These are phyloP conservation scores for Carex cristatella DNA, from an alignment of 176 grass and related monocot species.

Conservation along the genomic window DNA sequence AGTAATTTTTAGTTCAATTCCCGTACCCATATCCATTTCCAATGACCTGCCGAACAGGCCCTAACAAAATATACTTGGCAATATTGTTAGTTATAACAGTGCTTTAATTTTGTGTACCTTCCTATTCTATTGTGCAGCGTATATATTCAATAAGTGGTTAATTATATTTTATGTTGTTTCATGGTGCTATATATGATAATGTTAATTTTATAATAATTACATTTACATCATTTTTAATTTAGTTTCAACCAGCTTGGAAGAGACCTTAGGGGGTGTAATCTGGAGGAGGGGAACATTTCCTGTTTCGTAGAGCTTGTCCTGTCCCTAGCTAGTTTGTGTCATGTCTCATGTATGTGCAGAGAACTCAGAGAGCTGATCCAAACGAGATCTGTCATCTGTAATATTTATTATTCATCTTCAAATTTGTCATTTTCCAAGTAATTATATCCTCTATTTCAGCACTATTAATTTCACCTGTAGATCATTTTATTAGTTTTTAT, in stretches of 20 bases:
- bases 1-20: too few species aligned
- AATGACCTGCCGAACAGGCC: too few species aligned
- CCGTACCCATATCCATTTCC: too few species aligned
- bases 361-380: background rate
- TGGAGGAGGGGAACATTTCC: background rate
- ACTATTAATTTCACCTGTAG: background rate
- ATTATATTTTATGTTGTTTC: too few species aligned
- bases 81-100: background rate
- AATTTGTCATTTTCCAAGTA: slow-evolving; percentile 1
- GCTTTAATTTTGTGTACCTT: background rate
- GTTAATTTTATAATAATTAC: background rate
- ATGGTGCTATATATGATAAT: background rate
- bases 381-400: background rate
- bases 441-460: background rate
- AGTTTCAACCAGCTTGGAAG: too few species aligned
- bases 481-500: background rate
- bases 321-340: background rate
- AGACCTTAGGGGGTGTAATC: background rate
- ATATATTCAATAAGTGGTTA: background rate
- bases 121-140: background rate
- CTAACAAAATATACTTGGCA: background rate
- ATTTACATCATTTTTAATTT: too few species aligned
- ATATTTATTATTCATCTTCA: background rate
- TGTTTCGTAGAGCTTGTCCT: background rate
- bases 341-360: background rate